phyloP scores from a whole-genome alignment of 129 eudicot genomes.

The Escallonia rubra region DNA sequence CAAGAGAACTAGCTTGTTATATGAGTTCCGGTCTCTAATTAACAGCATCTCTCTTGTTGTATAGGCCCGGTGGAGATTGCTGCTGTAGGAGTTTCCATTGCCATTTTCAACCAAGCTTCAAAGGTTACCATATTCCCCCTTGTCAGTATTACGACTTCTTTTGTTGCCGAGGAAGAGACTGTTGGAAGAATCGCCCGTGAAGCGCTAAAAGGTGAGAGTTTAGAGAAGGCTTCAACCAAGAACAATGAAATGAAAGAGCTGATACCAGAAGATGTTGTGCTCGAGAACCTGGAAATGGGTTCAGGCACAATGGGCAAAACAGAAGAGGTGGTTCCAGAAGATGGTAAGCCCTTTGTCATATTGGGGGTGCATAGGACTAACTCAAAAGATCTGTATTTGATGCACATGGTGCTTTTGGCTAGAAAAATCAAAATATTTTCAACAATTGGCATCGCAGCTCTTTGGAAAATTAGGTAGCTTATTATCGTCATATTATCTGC shows the following conservation, averaged over 20 bases:
- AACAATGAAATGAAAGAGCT: constrained; percentile 18
- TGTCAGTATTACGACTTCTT: constrained; percentile 89
- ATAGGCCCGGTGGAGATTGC: constrained; percentile 83
- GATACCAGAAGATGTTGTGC: background rate
- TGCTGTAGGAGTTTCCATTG: constrained; percentile 87
- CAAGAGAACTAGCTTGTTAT: too few species aligned
- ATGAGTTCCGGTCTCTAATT: too few species aligned
- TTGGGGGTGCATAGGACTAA: too few species aligned
- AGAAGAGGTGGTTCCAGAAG: constrained; percentile 18
- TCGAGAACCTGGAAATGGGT: constrained; percentile 30
- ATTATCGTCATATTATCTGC: background rate
- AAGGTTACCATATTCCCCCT: constrained; percentile 87
- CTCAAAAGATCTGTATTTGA: too few species aligned
- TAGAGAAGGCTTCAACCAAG: constrained; percentile 20
- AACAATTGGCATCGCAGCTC: background rate
- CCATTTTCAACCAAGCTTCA: constrained; percentile 88
- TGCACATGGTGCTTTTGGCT: too few species aligned
- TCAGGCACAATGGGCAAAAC: constrained; percentile 1
- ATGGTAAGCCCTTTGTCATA: constrained; percentile 9
- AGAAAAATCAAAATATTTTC: too few species aligned
- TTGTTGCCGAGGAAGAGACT: constrained; percentile 93
- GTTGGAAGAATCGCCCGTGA: constrained; percentile 31
- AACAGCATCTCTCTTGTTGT: background rate
- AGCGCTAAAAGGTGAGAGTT: constrained; percentile 10
- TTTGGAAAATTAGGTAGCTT: background rate